Evolutionary conservation across 805 yeast species (phyloP), one percentile per base, ranked within the genome.

Genomic region (Hermanozyma aechmeae): DNA sequence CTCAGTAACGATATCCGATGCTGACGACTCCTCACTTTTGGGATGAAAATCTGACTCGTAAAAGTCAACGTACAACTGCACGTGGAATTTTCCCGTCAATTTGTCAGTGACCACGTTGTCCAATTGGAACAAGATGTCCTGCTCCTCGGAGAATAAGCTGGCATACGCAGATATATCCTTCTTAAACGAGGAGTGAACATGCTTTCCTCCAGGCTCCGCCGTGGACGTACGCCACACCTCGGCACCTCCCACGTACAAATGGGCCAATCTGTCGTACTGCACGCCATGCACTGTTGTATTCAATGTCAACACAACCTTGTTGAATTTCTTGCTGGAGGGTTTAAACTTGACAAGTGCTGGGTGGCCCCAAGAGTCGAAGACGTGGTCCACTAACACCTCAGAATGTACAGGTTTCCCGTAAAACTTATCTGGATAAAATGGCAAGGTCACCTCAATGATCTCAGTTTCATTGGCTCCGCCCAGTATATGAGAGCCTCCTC

Each of bases 191-290:
- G 80, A 71, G 38, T 61, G 69, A 7, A 69, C 67, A 2, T 55
- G 40, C 10, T 45, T 47, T 25, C 56, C 51, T 26, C 60, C 57
- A 3, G 95, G 95, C 52, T 42, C 77, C 53, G 32, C 75, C 3
- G 95, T 85, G 3, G 89, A 78, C 2, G 44, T 33, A 24, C 95
- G 70, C 94, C 95, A 84, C 23, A 84, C 57, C 38, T 81, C 81
- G 11, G 67, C 60, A 18, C 76, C 82, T 33, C 65, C 64, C 18
- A 80, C 51, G 41, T 68, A 77, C 26, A 82, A 58, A 48, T 78
- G 79, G 12, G 76, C 76, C 39, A 78, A 53, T 34, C 85, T 55
- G 44, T 78, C 84, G 40, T 20, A 34, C 46, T 78, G 85, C 10
- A 71, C 65, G 6, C 82, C 82, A 4, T 5, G 6, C 6, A 23